Percentiles rank a stretch among this genome's conserved stretches.
phyloP scores from a whole-genome alignment of 2,329 filamentous ascomycete species.

The Trichoderma breve region DNA sequence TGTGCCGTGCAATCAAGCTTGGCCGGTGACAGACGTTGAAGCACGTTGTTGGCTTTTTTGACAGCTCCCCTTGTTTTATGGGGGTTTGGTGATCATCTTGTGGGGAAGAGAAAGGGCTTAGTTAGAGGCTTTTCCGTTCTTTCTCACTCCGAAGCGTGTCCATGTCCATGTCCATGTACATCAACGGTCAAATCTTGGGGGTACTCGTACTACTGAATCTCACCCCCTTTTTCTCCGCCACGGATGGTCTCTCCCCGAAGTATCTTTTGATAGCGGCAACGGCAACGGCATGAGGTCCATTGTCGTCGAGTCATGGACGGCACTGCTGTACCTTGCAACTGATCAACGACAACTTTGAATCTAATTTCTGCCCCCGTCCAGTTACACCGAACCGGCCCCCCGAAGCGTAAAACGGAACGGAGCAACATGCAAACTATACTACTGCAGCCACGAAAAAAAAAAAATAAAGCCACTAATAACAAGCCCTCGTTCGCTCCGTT shows the following conservation, averaged over 20 bases:
- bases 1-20: neutral
- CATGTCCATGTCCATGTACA: neutral
- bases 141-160: neutral
- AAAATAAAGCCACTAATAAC: neutral
- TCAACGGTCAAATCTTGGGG: neutral
- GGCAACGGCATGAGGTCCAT: neutral
- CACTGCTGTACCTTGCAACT: neutral
- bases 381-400: neutral
- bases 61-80: neutral
- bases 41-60: neutral
- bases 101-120: neutral
- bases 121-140: neutral
- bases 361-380: neutral
- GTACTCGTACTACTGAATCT: neutral
- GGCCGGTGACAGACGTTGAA: neutral
- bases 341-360: neutral
- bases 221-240: neutral
- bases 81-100: conserved; percentile 8
- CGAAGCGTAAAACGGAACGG: neutral
- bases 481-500: neutral
- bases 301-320: neutral
- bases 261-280: neutral
- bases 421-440: neutral
- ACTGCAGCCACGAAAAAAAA: neutral
- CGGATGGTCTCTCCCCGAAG: neutral